Evolutionary conservation across 345 rosid genomes (phyloP).

Genomic region (Eucalyptus guilfoylei): DNA sequence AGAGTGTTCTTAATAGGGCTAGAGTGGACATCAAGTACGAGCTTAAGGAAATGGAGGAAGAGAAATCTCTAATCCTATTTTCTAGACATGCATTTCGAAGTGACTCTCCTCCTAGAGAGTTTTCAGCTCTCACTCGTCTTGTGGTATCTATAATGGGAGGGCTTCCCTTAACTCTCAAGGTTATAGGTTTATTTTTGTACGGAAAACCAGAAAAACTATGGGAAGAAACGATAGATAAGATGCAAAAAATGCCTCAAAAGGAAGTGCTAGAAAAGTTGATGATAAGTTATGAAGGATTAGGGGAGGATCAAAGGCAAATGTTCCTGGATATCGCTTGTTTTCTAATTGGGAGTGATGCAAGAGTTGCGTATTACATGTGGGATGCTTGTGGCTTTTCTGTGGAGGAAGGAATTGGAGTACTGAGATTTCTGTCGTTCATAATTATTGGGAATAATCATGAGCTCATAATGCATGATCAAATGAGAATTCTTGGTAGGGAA

Average conservation of each 20-base stretch:
- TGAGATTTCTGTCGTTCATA: neutral
- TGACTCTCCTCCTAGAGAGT: neutral
- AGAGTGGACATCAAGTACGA: neutral
- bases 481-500: neutral
- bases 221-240: rapidly evolving
- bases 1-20: neutral
- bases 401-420: neutral
- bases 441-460: neutral
- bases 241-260: rapidly evolving
- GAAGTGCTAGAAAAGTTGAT: neutral
- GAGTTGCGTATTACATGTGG: neutral
- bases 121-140: neutral
- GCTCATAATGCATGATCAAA: neutral
- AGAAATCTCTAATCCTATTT: neutral
- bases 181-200: rapidly evolving
- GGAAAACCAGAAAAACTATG: rapidly evolving
- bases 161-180: neutral
- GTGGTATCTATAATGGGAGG: neutral
- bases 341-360: neutral
- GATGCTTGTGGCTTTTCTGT: neutral
- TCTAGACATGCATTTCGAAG: neutral
- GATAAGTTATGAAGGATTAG: neutral
- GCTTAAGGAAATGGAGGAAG: neutral
- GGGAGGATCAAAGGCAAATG: neutral
- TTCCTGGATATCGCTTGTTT: neutral